Evolutionary conservation across 2,329 filamentous ascomycete genomes (phyloP).

Genomic region (Blumeria hordei): DNA sequence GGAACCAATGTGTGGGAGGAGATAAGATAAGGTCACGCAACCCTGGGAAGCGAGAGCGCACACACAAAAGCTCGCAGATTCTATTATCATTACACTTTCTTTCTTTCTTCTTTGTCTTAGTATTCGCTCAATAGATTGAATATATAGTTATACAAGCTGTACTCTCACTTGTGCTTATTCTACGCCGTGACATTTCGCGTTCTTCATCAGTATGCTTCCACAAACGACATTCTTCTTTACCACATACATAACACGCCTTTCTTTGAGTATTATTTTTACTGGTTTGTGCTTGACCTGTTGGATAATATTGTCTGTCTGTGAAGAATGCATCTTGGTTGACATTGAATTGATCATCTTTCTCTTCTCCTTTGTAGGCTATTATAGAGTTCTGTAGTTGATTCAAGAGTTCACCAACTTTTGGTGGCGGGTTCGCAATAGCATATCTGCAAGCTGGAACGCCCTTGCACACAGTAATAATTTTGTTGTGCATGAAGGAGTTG

Average conservation of each 20-base stretch:
- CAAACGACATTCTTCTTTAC: background rate
- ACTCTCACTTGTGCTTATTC: too few relatives aligned
- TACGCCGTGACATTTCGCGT: too few relatives aligned
- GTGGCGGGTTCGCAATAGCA: slow-evolving; percentile 1
- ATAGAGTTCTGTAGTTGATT: slow-evolving; percentile 1
- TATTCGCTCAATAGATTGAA: too few relatives aligned
- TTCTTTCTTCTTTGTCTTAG: too few relatives aligned
- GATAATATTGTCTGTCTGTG: background rate
- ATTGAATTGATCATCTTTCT: background rate
- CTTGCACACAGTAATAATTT: slow-evolving; percentile 1
- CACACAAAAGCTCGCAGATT: too few relatives aligned
- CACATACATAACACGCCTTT: background rate
- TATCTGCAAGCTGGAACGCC: slow-evolving; percentile 2
- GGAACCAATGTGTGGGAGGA: too few relatives aligned
- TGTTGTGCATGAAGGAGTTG: background rate
- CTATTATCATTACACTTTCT: too few relatives aligned
- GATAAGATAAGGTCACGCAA: too few relatives aligned
- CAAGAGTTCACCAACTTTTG: background rate
- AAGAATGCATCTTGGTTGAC: background rate
- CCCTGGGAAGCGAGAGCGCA: too few relatives aligned
- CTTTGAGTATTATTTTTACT: background rate
- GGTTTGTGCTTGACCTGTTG: background rate
- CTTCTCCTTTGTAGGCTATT: background rate
- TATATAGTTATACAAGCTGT: too few relatives aligned
- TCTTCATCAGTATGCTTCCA: background rate